Percentiles rank a stretch among this genome's conserved stretches.
phyloP scores from a whole-genome alignment of 768 basidiomycete species.

The Boletus rubroflammeus region DNA sequence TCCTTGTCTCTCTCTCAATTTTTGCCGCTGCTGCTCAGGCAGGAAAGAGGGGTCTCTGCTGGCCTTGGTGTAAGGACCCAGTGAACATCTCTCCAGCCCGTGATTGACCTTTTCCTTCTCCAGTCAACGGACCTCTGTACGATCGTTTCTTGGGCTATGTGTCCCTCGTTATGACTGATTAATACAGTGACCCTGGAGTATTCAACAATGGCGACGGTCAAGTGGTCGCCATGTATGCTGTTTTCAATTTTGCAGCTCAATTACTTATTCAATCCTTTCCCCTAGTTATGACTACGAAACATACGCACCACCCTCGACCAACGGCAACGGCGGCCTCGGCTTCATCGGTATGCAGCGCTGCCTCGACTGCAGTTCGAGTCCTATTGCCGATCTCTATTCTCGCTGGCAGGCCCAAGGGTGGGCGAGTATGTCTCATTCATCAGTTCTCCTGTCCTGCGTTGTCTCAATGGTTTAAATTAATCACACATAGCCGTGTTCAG shows the following conservation, averaged over 20 bases:
- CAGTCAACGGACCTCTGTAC: conserved; percentile 32
- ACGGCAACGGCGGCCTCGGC: conserved; percentile 35
- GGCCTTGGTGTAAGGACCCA: conserved; percentile 32
- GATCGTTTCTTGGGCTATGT: neutral
- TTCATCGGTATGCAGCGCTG: conserved; percentile 41
- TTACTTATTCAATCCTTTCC: neutral
- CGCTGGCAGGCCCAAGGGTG: conserved; percentile 33
- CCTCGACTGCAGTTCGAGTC: conserved; percentile 36
- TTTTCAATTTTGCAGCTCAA: neutral
- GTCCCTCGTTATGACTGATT: neutral
- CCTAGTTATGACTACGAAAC: conserved; percentile 39
- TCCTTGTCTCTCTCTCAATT: conserved; percentile 14
- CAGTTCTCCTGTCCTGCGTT: too few species aligned
- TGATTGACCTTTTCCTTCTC: neutral
- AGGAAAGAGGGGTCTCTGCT: conserved; percentile 37
- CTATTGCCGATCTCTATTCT: conserved; percentile 28
- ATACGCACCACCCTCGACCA: conserved; percentile 31
- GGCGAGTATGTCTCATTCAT: conserved; percentile 25
- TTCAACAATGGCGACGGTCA: conserved; percentile 33
- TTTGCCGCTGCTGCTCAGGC: conserved; percentile 25
- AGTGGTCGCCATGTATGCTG: conserved; percentile 33
- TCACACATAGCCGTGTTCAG: conserved; percentile 29
- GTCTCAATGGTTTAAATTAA: neutral
- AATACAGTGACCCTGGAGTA: conserved; percentile 26
- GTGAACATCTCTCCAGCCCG: neutral